Base-by-base conservation (phyloP, 768 basidiomycete species). In the Kwoniella mangroviensis region DNA sequence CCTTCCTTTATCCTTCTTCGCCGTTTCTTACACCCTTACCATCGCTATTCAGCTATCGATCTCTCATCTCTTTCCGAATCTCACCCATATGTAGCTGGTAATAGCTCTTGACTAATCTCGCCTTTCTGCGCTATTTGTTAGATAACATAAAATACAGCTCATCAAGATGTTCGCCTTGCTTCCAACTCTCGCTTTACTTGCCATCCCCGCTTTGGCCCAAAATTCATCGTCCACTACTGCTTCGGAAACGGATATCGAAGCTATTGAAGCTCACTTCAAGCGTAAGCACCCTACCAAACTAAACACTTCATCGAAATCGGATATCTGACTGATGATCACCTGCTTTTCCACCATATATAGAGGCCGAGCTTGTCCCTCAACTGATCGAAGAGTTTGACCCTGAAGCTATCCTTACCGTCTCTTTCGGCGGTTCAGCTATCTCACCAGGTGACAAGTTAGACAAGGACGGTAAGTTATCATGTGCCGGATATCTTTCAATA, bases 371-470 rank as follows among this genome's bases (percentile, higher is more conserved):
- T 71, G 88, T 90, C 52, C 91, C 92, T 1, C 83, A 86, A 63
- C 82, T 90, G 56, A 74, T 93, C 57, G 26, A 86, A 7, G 81
- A 83, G n/a, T 92, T 93, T 82, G 80, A 84, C 66, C 91, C 91
- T 6, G 81, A 79, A 22, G 90, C 88, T n/a, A 56, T 88, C 53
- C 84, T 93, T 63, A 80, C 83, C 53, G 82, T 90, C 68, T 82
- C 85, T 67, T 92, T 85, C 70, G 87, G 86, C 53, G 83, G 87
- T 21, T 87, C 87, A 15, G 83, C 73, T 67, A 83, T 90, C 41
- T 71, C 86, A 19, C 86, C 89, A 2, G 92, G 92, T 54, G 88
- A 90, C 82, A 71, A 81, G 34, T 79, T 92, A 64, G 85, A 86
- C 41, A 84, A 86, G 84, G 85, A 85, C 72, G 87, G 90, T 89